Evolutionary conservation across 1,284 basidiomycete species (phyloP), one percentile per base, ranked within the genome.

Genomic region (Prillingera fragicola): DNA sequence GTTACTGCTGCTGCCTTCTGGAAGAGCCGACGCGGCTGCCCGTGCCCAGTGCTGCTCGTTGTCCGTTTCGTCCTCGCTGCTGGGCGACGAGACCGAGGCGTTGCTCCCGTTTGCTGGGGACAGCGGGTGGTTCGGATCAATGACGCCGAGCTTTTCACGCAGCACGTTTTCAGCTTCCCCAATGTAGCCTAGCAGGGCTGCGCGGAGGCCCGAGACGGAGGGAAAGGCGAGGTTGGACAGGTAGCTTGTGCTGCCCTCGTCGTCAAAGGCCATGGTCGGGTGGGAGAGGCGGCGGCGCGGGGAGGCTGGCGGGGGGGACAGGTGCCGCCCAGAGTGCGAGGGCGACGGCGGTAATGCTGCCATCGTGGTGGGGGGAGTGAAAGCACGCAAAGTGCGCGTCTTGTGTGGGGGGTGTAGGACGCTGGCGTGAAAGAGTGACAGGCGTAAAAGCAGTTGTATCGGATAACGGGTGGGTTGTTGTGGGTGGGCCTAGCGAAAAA

Each of bases 121-220:
- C n/a, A n/a, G n/a, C n/a, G n/a, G n/a, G n/a, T n/a, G n/a, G n/a
- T n/a, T n/a, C n/a, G n/a, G n/a, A n/a, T n/a, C n/a, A n/a, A n/a
- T n/a, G n/a, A 55, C 54, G n/a, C 43, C 59, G 13, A 69, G 54
- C 9, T 60, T 43, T n/a, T 55, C 60, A 19, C 59, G 50, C 5
- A 72, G 36, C 2, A 67, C 63, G 4, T 55, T 41, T 41, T 72
- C 70, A 1, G 68, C 63, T 44, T 72, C 70, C 13, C 64, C 60
- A 1, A 72, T 41, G 35, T 72, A 72, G 2, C 65, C 65, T 2
- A 72, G 50, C 1, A 72, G 51, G 7, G 70, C 70, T 0, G 60
- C 48, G 13, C 67, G 61, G 5, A 72, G 57, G 12, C 60, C 60
- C 0, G 60, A 46, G 9, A 60, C 53, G 33, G 51, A 52, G 8